Percentiles rank a stretch among this genome's conserved stretches.
Evolutionary conservation across 2,329 filamentous ascomycete genomes (phyloP).

Genomic region (Biscogniauxia marginata): DNA sequence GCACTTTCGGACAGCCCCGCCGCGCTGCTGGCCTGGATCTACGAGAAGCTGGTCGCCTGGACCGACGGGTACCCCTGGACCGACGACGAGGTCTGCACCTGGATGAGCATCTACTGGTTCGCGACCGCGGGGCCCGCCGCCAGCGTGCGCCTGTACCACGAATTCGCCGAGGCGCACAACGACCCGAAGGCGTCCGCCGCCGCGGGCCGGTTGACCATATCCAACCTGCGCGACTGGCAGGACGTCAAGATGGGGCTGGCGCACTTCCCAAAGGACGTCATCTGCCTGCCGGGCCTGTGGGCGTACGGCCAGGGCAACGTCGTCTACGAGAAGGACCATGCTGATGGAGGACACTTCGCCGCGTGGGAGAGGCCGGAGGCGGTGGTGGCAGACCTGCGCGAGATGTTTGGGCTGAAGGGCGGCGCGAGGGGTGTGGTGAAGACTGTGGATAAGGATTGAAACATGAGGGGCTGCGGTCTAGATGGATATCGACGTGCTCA

Average conservation of each 20-base stretch:
- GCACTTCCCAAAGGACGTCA: conserved; percentile 51
- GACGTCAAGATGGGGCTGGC: conserved; percentile 47
- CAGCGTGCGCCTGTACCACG: conserved; percentile 69
- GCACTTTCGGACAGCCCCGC: conserved; percentile 67
- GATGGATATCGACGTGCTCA: not conserved
- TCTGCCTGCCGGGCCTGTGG: conserved; percentile 48
- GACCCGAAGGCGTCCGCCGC: conserved; percentile 10
- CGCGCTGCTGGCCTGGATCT: conserved; percentile 72
- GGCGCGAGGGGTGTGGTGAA: conserved; percentile 25
- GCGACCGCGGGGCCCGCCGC: conserved; percentile 64
- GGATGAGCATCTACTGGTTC: conserved; percentile 74
- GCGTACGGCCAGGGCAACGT: conserved; percentile 48
- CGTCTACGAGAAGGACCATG: conserved; percentile 44
- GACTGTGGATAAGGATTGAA: not conserved
- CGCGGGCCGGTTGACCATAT: conserved; percentile 1
- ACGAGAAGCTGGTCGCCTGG: conserved; percentile 78
- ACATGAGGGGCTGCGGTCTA: not conserved
- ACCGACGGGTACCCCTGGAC: conserved; percentile 71
- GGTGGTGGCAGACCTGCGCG: conserved; percentile 43
- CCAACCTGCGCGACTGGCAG: conserved; percentile 16
- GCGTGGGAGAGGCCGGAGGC: conserved; percentile 48
- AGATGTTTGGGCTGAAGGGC: conserved; percentile 46
- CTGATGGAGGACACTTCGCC: conserved; percentile 48
- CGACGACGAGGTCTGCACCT: conserved; percentile 72
- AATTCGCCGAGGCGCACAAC: conserved; percentile 57